Evolutionary conservation across 2,329 filamentous ascomycete species (phyloP), one percentile per base, ranked within the genome.

Genomic region (Hymenoscyphus fructigenus): DNA sequence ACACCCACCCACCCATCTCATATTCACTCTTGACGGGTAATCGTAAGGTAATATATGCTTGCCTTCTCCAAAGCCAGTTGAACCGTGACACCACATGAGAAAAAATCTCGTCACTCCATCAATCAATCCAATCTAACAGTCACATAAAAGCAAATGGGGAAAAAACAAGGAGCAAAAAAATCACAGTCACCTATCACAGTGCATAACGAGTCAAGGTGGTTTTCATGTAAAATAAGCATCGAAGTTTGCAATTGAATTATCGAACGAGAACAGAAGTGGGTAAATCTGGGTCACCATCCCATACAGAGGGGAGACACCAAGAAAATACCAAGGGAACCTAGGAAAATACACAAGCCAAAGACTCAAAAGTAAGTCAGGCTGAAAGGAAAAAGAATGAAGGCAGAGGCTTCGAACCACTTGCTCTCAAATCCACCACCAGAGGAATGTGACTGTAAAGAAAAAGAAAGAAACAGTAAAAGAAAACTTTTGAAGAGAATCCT

Each of bases 231-330:
- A 50, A 12, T 50, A 50, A n/a, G 44, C n/a, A 62, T n/a, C 20
- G 29, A 57, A n/a, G n/a, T 26, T 56, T 41, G 60, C 15, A 62
- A 28, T 62, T 62, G 47, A 57, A 20, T 56, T 36, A 38, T 12
- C 3, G 44, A 50, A 57, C 50, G 20, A 44, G 6, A 50, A 23
- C 20, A 23, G n/a, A 23, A 50, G 44, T 50, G n/a, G 44, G 32
- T 20, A 58, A 34, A 67, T 66, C 65, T 67, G 71, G 71, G 71
- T 72, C 71, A 72, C 71, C 71, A 71, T 72, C 71, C 69, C 68
- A 65, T 58, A 55, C 60, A 67, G 66, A 70, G 68, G 71, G 71
- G 71, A 74, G 71, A 72, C 72, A 73, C 71, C 71, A 64, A 73
- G 66, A 64, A 62, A 60, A 69, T 59, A 64, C 60, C 59, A 59